Evolutionary conservation across 495 filamentous ascomycete genomes (phyloP).

Genomic region (Daldinia vernicosa): DNA sequence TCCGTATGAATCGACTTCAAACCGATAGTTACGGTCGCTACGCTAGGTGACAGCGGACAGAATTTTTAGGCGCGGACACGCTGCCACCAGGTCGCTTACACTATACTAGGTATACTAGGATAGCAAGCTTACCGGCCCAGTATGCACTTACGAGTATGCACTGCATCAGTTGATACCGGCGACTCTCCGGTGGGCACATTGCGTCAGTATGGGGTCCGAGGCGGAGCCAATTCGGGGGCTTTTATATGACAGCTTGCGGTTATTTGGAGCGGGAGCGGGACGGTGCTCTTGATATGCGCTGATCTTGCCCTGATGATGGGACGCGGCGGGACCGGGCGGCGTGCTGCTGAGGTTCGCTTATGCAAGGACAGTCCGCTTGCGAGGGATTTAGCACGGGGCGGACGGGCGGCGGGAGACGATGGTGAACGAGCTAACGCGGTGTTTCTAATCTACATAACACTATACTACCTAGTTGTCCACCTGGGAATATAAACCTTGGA

Average conservation of each 20-base stretch:
- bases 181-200: not conserved
- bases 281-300: constrained; percentile 14
- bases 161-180: not conserved
- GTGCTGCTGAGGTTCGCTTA: constrained; percentile 13
- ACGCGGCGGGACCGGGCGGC: constrained; percentile 20
- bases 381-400: constrained; percentile 3
- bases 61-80: not conserved
- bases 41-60: not conserved
- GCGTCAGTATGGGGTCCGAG: not conserved
- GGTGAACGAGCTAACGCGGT: not conserved
- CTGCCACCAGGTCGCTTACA: not conserved
- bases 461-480: no score
- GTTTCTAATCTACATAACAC: not conserved
- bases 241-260: constrained; percentile 36
- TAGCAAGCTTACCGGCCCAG: not conserved
- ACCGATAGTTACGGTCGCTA: not conserved
- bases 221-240: not conserved
- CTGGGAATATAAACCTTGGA: not conserved
- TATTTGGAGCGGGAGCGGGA: constrained; percentile 27
- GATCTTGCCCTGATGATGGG: constrained; percentile 25
- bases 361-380: constrained; percentile 26
- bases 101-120: not conserved
- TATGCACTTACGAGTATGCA: not conserved
- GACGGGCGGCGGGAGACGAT: not conserved
- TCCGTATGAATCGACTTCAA: not conserved